Conservation (phyloP, 805 yeast genomes). For the Monosporozyma unispora region DNA sequence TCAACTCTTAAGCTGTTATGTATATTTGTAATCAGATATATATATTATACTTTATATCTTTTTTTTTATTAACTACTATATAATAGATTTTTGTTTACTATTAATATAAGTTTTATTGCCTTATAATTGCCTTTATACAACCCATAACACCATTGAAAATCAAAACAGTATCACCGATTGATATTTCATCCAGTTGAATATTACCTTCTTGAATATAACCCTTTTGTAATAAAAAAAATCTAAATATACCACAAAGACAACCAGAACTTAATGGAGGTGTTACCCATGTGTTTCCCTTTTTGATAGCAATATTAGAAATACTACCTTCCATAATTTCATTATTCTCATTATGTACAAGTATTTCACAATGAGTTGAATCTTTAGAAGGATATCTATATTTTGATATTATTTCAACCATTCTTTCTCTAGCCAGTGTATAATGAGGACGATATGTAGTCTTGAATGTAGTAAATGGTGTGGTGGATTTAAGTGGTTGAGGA, state of each 20-base stretch:
- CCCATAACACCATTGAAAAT: constrained; percentile 82
- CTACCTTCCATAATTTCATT: constrained; percentile 71
- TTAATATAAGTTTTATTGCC: constrained; percentile 6
- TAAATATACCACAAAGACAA: constrained; percentile 74
- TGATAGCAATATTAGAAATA: constrained; percentile 68
- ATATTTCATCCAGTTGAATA: constrained; percentile 34
- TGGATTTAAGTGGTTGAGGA: constrained; percentile 34
- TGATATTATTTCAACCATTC: constrained; percentile 30
- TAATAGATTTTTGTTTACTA: background rate
- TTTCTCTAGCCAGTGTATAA: constrained; percentile 53
- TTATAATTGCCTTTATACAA: constrained; percentile 50
- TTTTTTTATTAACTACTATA: background rate
- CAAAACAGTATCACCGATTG: constrained; percentile 59
- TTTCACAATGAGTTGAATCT: constrained; percentile 41
- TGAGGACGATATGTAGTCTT: constrained; percentile 70
- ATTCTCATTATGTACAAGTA: constrained; percentile 54
- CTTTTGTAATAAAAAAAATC: constrained; percentile 53
- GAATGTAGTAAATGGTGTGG: constrained; percentile 75
- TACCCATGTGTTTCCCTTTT: constrained; percentile 41
- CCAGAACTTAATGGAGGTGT: constrained; percentile 79
- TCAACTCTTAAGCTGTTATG: background rate
- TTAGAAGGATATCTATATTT: constrained; percentile 30
- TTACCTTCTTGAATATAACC: constrained; percentile 47
- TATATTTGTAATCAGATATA: background rate
- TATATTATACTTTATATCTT: background rate